These are phyloP conservation scores for Hypomyces perniciosus DNA, from an alignment of 2,329 filamentous ascomycete genomes.

Conservation along the genomic window DNA sequence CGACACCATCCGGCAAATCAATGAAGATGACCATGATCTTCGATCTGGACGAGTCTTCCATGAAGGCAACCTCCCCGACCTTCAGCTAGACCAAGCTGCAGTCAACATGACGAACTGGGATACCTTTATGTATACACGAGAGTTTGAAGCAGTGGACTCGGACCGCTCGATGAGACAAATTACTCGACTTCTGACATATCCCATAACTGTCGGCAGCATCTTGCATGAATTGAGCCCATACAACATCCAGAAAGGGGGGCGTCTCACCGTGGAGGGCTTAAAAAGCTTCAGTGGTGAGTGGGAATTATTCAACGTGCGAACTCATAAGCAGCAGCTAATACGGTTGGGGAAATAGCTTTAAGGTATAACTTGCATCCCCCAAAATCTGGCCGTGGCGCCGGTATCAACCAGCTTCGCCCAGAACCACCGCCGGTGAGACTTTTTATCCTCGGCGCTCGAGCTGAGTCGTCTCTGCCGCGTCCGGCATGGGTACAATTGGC, in stretches of 20 bases:
- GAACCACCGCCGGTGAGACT: conserved; percentile 84
- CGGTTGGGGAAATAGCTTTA: conserved; percentile 51
- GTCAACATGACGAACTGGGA: conserved; percentile 99
- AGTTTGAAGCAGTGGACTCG: conserved; percentile 85
- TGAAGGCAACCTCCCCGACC: conserved; percentile 85
- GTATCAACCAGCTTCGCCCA: conserved; percentile 72
- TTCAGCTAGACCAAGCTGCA: conserved; percentile 85
- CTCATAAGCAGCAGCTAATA: background rate
- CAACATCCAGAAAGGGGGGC: conserved; percentile 64
- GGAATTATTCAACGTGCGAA: conserved; percentile 1
- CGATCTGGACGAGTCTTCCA: conserved; percentile 85
- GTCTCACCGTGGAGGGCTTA: conserved; percentile 79
- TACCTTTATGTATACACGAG: conserved; percentile 86
- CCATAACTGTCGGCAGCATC: conserved; percentile 83
- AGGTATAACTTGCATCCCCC: conserved; percentile 92
- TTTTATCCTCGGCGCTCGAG: conserved; percentile 89
- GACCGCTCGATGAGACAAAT: conserved; percentile 89
- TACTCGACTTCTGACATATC: conserved; percentile 89
- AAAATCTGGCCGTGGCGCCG: conserved; percentile 64
- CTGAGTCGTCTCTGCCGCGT: conserved; percentile 92
- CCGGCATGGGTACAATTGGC: conserved; percentile 90
- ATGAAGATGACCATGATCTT: conserved; percentile 96
- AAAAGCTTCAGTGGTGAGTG: conserved; percentile 85
- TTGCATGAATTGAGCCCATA: conserved; percentile 95
- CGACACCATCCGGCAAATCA: conserved; percentile 85